Percentiles rank a stretch among this genome's conserved stretches.
phyloP scores from a whole-genome alignment of 257 asterid species.

The Paulownia fortunei region DNA sequence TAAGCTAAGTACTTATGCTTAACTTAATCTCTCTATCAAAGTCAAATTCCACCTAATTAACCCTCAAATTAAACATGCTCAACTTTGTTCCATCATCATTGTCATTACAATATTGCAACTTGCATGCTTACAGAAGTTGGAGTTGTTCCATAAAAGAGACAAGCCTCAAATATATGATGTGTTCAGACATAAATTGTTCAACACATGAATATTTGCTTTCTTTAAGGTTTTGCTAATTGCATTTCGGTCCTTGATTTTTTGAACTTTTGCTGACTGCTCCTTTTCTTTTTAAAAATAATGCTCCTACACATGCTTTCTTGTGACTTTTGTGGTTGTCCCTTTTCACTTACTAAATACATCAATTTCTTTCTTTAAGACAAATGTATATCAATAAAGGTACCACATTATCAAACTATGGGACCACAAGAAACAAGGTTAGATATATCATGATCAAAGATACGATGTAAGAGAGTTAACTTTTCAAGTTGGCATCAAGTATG shows the following conservation, averaged over 20 bases:
- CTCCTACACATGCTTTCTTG: background rate
- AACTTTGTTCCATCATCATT: constrained; percentile 29
- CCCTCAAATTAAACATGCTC: constrained; percentile 20
- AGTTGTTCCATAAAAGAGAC: constrained; percentile 17
- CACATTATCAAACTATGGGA: background rate
- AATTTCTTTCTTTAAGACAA: background rate
- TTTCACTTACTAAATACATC: background rate
- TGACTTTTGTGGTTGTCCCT: background rate
- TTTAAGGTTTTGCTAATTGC: background rate
- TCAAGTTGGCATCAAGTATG: background rate
- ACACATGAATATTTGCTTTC: background rate
- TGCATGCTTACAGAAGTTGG: background rate
- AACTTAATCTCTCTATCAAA: background rate
- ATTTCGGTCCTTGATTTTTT: background rate
- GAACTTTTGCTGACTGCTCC: background rate
- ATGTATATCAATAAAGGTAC: background rate
- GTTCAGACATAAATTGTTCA: constrained; percentile 18
- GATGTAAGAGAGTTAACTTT: background rate
- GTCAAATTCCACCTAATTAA: constrained; percentile 18
- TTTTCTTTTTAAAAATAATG: background rate
- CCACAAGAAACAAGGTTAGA: background rate
- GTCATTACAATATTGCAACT: constrained; percentile 16
- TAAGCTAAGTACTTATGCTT: constrained; percentile 36
- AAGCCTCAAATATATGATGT: background rate
- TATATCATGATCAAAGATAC: background rate